Base-by-base conservation (phyloP, 305 asterid species). In the Rubia tinctorum region DNA sequence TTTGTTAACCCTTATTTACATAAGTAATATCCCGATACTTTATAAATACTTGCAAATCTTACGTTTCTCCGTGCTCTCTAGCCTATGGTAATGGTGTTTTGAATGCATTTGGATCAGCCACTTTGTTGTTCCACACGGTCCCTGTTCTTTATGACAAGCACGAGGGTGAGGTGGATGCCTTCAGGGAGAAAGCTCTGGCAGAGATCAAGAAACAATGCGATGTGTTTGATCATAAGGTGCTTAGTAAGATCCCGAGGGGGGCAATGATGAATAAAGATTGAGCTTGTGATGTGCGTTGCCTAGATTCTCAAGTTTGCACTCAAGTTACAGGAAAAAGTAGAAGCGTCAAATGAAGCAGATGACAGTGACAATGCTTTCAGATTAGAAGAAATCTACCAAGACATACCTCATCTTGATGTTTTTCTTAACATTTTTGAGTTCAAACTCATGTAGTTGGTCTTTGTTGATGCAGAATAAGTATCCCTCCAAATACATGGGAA, bases 141-240 rank as follows among this genome's bases (percentile, higher is more conserved):
- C 99, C 99, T 42, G 90, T 91, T 39, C 74, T 94, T 60, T 94
- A 88, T 34, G 97, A 94, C 82, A 91, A 84, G 74, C 91, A 90
- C 13, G 93, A 88, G 20, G 97, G 88, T 66, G 87, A 90, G 82
- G 81, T 94, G 3, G 97, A 91, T 77, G 86, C 86, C 44, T 78
- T 79, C 40, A 92, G 88, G 0, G 96, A 94, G 86, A 91, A 90
- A 73, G 99, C 88, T 30, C 76, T 81, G 78, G 75, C 69, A n/a
- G 90, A 83, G 84, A 78, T 94, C 80, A 87, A 80, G 86, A 90
- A 90, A 81, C 97, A 74, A 63, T 91, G 88, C 81, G 93, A 89
- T 0, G 89, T 86, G 20, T 72, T 94, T 23, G 91, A 91, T 70
- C 85, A 75, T 30, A 30, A 1, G 90, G 84, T 79, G 88, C 89